Evolutionary conservation across 495 filamentous ascomycete species (phyloP), one percentile per base, ranked within the genome.

Genomic region (Neurospora sp.): DNA sequence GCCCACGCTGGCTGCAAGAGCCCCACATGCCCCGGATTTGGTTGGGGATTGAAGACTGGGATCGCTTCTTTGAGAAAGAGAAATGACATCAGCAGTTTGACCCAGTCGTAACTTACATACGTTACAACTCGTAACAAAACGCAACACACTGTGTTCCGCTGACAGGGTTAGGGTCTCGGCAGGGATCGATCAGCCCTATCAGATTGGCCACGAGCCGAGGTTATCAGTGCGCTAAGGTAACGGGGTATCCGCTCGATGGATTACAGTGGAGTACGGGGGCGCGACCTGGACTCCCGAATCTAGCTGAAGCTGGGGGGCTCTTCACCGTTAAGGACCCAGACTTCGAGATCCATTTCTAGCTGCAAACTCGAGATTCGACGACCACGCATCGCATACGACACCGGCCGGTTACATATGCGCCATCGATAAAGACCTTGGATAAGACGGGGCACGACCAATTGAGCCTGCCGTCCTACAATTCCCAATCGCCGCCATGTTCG

Each of bases 401-500:
- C 27, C 53, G 53, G 14, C 53, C 53, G 53, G 35, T 31, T 65
- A 65, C 53, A 65, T 65, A 65, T 65, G 53, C 27, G 12, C 27
- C 53, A 35, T 65, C 31, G 12, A 65, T 9, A 3, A 35, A 65
- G 6, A 35, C 4, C 1, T 20, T 68, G 1, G 9, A 37, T 14
- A n/a, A 38, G 31, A 35, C 27, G 2, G 42, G 53, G 44, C 7
- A 59, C 70, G n/a, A 37, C 42, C 31, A 35, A 20, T n/a, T 65
- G 27, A 68, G 39, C 42, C 27, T 59, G n/a, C 35, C 22, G 22
- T 31, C 3, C 70, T 31, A 35, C 70, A 16, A 9, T 31, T 37
- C 18, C 48, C 48, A 31, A 27, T 35, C 53, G 27, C 44, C 82
- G 85, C 77, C 79, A 97, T 97, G 94, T 90, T 97, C 81, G 86